Evolutionary conservation across 306 rosid genomes (phyloP).

Genomic region (Pueraria montana): DNA sequence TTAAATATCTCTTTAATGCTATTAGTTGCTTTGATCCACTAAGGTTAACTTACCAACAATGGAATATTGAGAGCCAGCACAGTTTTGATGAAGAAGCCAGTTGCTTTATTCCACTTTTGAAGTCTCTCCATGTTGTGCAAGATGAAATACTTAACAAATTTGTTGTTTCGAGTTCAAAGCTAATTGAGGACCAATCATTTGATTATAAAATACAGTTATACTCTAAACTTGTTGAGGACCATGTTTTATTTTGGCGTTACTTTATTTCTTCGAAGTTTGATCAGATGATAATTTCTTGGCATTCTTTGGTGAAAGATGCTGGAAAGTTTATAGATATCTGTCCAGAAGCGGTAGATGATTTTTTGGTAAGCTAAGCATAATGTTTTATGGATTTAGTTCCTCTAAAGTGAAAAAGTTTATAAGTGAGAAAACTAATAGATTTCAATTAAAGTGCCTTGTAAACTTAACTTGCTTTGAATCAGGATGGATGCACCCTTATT

Average conservation of each 20-base stretch:
- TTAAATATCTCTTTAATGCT: conserved; percentile 61
- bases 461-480: not conserved
- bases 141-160: conserved; percentile 68
- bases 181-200: conserved; percentile 69
- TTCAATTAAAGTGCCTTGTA: not conserved
- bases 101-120: conserved; percentile 55
- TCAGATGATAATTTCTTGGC: conserved; percentile 68
- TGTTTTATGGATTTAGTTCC: not conserved
- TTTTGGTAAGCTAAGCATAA: conserved; percentile 67
- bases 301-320: conserved; percentile 69
- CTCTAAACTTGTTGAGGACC: conserved; percentile 70
- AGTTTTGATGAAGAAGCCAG: conserved; percentile 41
- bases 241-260: conserved; percentile 67
- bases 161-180: conserved; percentile 65
- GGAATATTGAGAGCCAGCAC: conserved; percentile 60
- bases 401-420: too few relatives aligned
- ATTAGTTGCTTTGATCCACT: conserved; percentile 64
- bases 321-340: conserved; percentile 59
- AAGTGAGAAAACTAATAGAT: too few relatives aligned
- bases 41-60: conserved; percentile 68
- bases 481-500: not conserved
- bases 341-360: conserved; percentile 60
- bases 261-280: conserved; percentile 61
- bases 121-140: conserved; percentile 69
- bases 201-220: conserved; percentile 59